Evolutionary conservation across 148 eudicot species (phyloP).

Genomic region (Rheum nobile): DNA sequence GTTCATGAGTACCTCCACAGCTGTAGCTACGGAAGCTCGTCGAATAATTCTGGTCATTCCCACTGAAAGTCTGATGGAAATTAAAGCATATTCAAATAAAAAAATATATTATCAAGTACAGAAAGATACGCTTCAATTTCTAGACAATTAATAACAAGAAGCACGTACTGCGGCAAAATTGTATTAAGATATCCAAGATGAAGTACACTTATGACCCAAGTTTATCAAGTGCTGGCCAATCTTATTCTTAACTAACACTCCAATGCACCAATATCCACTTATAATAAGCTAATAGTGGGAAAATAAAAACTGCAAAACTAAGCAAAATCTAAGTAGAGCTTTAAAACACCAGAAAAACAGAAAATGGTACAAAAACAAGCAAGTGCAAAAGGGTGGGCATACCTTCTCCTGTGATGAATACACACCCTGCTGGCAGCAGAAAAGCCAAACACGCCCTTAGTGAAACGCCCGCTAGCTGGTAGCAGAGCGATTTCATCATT

Average conservation of each 20-base stretch:
- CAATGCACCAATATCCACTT: background rate
- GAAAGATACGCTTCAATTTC: background rate
- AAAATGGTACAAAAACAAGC: background rate
- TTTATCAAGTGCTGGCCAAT: background rate
- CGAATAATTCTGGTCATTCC: conserved; percentile 21
- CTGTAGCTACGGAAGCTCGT: conserved; percentile 51
- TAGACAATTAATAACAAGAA: background rate
- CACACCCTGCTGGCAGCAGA: conserved; percentile 20
- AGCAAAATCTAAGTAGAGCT: background rate
- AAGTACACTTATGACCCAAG: background rate
- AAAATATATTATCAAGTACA: background rate
- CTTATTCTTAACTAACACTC: background rate
- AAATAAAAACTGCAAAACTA: too few relatives aligned
- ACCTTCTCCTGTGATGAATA: background rate
- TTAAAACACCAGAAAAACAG: background rate
- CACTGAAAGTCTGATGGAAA: conserved; percentile 37
- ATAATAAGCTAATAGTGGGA: background rate
- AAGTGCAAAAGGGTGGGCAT: background rate
- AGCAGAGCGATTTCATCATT: conserved; percentile 20
- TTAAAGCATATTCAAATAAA: background rate
- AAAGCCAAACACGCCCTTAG: conserved; percentile 24
- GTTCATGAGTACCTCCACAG: conserved; percentile 50
- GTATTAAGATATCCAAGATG: background rate
- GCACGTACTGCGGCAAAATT: background rate
- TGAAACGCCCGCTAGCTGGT: conserved; percentile 17